Evolutionary conservation across 2,329 filamentous ascomycete genomes (phyloP).

Genomic region (Nemania sp.): DNA sequence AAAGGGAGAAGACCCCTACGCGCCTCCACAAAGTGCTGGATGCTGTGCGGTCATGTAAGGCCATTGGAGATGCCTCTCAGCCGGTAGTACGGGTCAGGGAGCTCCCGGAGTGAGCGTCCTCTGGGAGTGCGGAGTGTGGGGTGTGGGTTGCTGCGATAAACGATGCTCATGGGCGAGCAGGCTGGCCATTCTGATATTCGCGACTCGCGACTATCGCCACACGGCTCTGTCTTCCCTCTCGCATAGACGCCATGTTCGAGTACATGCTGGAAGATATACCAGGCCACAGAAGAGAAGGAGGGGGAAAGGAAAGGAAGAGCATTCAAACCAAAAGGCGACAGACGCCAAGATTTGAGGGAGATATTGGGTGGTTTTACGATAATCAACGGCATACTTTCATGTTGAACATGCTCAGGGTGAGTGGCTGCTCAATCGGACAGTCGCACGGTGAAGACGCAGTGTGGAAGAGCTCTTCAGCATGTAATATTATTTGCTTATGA

Average conservation of each 20-base stretch:
- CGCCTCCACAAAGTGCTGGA: constrained; percentile 87
- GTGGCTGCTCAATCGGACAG: constrained; percentile 31
- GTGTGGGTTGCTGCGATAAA: too few species aligned
- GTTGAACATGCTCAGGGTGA: constrained; percentile 32
- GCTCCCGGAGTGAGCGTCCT: constrained; percentile 18
- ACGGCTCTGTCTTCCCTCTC: constrained; percentile 22
- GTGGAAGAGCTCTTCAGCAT: constrained; percentile 49
- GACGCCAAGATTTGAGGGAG: constrained; percentile 29
- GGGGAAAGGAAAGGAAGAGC: constrained; percentile 20
- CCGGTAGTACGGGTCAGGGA: constrained; percentile 14
- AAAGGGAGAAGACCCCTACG: constrained; percentile 97
- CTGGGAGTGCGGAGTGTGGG: constrained; percentile 27
- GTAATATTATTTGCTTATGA: constrained; percentile 53
- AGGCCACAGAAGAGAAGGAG: constrained; percentile 20
- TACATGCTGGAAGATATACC: constrained; percentile 27
- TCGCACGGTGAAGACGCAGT: constrained; percentile 36
- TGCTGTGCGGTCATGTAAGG: constrained; percentile 94
- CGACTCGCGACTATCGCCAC: constrained; percentile 25
- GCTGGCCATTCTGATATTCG: constrained; percentile 33
- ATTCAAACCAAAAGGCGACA: constrained; percentile 25
- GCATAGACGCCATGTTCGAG: constrained; percentile 28
- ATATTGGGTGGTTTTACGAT: constrained; percentile 37
- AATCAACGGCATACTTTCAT: constrained; percentile 40
- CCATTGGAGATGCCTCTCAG: constrained; percentile 20
- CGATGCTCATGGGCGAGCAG: constrained; percentile 21